Evolutionary conservation across 768 basidiomycete genomes (phyloP).

Genomic region (Tulasnella sp.): DNA sequence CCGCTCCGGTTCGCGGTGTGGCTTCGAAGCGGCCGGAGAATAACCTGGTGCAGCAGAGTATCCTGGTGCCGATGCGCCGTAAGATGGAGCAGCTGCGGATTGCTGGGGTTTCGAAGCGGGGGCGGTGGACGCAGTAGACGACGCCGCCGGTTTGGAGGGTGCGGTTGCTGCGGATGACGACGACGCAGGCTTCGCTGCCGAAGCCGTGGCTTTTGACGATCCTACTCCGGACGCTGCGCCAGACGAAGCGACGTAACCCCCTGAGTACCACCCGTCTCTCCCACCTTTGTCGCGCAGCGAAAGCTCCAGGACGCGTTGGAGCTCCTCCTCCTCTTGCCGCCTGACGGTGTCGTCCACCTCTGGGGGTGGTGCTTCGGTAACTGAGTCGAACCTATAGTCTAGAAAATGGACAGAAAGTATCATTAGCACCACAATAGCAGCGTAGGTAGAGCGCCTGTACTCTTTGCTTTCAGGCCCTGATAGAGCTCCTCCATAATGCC

Average conservation of each 20-base stretch:
- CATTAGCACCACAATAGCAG: background rate
- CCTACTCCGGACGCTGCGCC: constrained; percentile 22
- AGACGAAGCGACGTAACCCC: constrained; percentile 33
- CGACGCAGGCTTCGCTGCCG: background rate
- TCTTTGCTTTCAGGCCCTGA: constrained; percentile 70
- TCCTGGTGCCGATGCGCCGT: background rate
- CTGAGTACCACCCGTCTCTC: constrained; percentile 44
- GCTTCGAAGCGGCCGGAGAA: constrained; percentile 41
- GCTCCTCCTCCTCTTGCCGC: constrained; percentile 86
- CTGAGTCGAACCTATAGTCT: constrained; percentile 67
- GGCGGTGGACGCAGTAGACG: constrained; percentile 17
- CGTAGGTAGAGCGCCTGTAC: constrained; percentile 37
- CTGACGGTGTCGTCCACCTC: constrained; percentile 70
- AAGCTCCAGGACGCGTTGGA: constrained; percentile 85
- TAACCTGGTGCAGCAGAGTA: constrained; percentile 17
- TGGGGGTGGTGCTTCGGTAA: constrained; percentile 49
- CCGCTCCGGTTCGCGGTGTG: background rate
- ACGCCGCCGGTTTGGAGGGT: constrained; percentile 27
- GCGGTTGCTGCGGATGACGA: constrained; percentile 11
- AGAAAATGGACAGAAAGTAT: background rate
- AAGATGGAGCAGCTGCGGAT: background rate
- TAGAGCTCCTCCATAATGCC: constrained; percentile 91
- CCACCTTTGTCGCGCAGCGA: constrained; percentile 91
- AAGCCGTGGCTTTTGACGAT: background rate
- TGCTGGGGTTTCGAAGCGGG: constrained; percentile 8